Base-by-base conservation (phyloP, 371 early-diverging fungal genomes). In the Cokeromyces recurvatus region DNA sequence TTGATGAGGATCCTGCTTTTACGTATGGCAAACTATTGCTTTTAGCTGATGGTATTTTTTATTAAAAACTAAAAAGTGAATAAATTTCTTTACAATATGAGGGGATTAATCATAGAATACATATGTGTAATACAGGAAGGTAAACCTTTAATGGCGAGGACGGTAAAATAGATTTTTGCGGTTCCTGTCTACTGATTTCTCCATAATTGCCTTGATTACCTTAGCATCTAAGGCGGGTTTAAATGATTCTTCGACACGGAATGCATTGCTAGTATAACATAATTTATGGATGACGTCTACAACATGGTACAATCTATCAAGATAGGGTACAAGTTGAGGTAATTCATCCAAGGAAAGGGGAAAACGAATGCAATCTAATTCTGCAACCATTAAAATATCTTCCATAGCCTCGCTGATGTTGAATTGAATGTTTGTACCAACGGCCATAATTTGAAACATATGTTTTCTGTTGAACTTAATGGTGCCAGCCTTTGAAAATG, bases 141-240 rank as follows among this genome's bases (percentile, higher is more conserved):
- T 46, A 46, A 24, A 36, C 38, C 12, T 27, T 46, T 46, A 46
- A 46, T 46, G 46, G 27, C 19, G 46, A 24, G 46, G 37, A 46
- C 24, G 46, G 24, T 46, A 46, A 46, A 38, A 46, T 46, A 38
- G 38, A 46, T 46, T 46, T 46, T 46, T 38, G 27, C 46, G 46
- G 46, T 12, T 46, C 24, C 46, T 46, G 46, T 46, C 46, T 46
- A 24, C n/a, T 11, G 46, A 46, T 46, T 46, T 46, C 24, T 46
- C 46, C 46, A 46, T 37, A 24, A 46, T 36, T 46, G 46, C 46
- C 24, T 46, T 46, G 24, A 46, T 36, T 46, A 46, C 38, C 24
- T 46, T 46, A 24, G 46, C 38, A 46, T 46, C 37, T 46, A 46
- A 46, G 24, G 46, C 46, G 34, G 46, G 46, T 46, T 37, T 46